A percentile compares a stretch with the other conserved stretches of the same genome.
phyloP scores from a whole-genome alignment of 805 yeast species.

The Yamadazyma laniorum region DNA sequence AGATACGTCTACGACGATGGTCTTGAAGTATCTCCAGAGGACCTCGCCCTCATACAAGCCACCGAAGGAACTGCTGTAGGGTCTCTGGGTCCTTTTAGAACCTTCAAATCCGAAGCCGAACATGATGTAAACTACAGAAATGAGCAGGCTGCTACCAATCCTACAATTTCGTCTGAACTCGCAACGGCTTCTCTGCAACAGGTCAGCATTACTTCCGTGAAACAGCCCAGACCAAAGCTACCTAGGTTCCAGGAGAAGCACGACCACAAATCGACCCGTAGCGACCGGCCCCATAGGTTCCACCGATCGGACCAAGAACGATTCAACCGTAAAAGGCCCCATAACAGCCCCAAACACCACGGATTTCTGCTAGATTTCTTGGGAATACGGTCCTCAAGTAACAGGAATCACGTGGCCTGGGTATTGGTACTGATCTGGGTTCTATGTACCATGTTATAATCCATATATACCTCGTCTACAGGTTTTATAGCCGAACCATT shows the following conservation, averaged over 20 bases:
- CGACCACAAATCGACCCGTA: too few relatives aligned
- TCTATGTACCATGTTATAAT: not conserved
- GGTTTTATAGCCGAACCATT: not conserved
- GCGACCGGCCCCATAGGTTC: not conserved
- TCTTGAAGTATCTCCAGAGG: slow-evolving; percentile 3
- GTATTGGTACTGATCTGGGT: not conserved
- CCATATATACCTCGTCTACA: not conserved
- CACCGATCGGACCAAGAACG: not conserved
- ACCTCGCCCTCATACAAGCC: not conserved
- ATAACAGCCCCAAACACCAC: not conserved
- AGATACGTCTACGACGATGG: slow-evolving; percentile 10
- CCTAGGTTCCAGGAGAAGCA: too few relatives aligned
- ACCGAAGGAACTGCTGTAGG: not conserved
- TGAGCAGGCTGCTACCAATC: slow-evolving; percentile 8
- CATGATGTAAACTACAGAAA: slow-evolving; percentile 12
- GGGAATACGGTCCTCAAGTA: not conserved
- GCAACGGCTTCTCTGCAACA: slow-evolving; percentile 1
- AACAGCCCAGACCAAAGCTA: too few relatives aligned
- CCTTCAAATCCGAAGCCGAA: slow-evolving; percentile 14
- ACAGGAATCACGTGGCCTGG: not conserved
- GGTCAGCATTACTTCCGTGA: too few relatives aligned
- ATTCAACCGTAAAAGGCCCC: not conserved
- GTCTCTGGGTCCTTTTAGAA: slow-evolving; percentile 10
- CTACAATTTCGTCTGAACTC: not conserved
- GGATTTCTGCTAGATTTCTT: not conserved